Evolutionary conservation across 2,329 filamentous ascomycete species (phyloP), one percentile per base, ranked within the genome.

Genomic region (Coniella vitis): DNA sequence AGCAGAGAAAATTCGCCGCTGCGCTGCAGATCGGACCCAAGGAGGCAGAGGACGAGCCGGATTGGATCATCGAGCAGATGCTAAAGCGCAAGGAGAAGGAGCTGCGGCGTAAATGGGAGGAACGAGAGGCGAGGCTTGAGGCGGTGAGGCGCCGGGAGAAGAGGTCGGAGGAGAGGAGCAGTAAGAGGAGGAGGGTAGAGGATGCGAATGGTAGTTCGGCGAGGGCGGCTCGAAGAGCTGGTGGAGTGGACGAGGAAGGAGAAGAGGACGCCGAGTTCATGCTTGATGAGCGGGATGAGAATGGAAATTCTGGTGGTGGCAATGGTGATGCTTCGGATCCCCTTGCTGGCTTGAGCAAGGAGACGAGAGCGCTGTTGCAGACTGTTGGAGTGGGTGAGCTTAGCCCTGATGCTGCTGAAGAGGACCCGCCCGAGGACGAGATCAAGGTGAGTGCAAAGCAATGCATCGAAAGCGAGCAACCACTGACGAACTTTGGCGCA

Each of bases 51-150:
- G 84, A 86, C 56, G 89, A 95, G 58, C 89, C 89, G 0, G 79
- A 83, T 2, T 96, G 90, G 90, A 84, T 96, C 58, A 64, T 89
- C 3, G 83, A 94, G 54, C 85, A 90, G 63, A 81, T 88, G 42
- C 75, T 83, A 42, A 76, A 79, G 38, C 78, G 86, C 52, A 87
- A 81, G 57, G 78, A 79, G 45, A 76, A 82, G 22, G 82, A 84
- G 51, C 74, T 90, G 5, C 69, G 82, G 2, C 74, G 77, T 36
- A 76, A 76, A 53, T 85, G 83, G 72, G 77, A 83, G 59, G 84
- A 90, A 38, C 71, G 91, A 32, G 88, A 96, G 63, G 72, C 74
- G n/a, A 79, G 82, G 20, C 72, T 95, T 25, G 76, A 76, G 51
- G 76, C 72, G 22, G 74, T 87, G 38, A 79, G 83, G 34, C 78